Percentiles rank a stretch among this genome's conserved stretches.
Conservation (phyloP, 192 early-diverging fungal genomes). For the Powellomyces hirtus region DNA sequence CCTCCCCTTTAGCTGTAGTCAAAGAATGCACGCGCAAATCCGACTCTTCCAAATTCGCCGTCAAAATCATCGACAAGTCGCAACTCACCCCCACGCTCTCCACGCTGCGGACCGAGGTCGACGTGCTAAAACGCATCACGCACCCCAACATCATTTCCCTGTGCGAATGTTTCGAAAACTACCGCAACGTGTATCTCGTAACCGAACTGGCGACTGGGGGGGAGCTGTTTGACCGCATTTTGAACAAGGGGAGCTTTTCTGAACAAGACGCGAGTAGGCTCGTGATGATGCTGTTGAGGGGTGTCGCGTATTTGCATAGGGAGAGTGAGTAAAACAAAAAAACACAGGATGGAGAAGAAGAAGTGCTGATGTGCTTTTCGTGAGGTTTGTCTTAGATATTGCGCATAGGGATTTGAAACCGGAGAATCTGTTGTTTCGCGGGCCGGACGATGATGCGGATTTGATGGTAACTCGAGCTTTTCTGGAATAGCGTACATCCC, state of each 20-base stretch:
- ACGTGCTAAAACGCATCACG: slow-evolving; percentile 60
- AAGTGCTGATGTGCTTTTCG: too few species aligned
- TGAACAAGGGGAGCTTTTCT: slow-evolving; percentile 46
- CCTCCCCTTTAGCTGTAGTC: slow-evolving; percentile 65
- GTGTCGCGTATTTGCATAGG: slow-evolving; percentile 48
- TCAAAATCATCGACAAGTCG: slow-evolving; percentile 74
- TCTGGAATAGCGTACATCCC: background rate
- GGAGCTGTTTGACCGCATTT: slow-evolving; percentile 58
- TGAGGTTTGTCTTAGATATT: slow-evolving; percentile 34
- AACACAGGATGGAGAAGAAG: too few species aligned
- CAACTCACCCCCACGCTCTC: slow-evolving; percentile 54
- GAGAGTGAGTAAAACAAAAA: too few species aligned
- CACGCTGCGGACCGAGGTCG: slow-evolving; percentile 66
- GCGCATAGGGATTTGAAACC: slow-evolving; percentile 55
- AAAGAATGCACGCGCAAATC: slow-evolving; percentile 61
- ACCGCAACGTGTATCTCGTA: slow-evolving; percentile 39
- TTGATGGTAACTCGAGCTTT: slow-evolving; percentile 51
- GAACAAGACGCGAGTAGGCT: slow-evolving; percentile 50
- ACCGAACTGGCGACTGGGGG: slow-evolving; percentile 56
- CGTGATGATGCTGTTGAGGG: slow-evolving; percentile 44
- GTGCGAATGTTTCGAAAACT: slow-evolving; percentile 41
- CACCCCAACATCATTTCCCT: slow-evolving; percentile 48
- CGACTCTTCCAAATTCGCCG: slow-evolving; percentile 60
- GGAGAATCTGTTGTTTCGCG: slow-evolving; percentile 56
- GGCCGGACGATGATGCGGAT: slow-evolving; percentile 42